phyloP scores from a whole-genome alignment of 1,139 yeast genomes.

The Nakaseomyces bracarensis region DNA sequence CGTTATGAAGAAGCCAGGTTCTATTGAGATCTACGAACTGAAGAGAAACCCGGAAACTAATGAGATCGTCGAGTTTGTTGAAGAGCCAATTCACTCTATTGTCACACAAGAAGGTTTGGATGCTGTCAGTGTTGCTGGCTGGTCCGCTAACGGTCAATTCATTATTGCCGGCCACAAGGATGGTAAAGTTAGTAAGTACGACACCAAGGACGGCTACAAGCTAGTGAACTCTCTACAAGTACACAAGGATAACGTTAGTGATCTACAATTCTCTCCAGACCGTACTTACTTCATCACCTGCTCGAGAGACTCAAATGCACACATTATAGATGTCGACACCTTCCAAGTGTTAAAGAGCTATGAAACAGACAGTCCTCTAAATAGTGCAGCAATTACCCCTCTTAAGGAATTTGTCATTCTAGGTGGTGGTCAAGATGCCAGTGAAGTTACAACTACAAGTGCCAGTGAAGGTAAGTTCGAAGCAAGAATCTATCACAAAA shows the following conservation, averaged over 20 bases:
- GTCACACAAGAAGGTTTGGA: conserved; percentile 50
- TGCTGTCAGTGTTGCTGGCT: conserved; percentile 74
- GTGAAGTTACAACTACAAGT: conserved; percentile 93
- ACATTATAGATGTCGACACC: conserved; percentile 68
- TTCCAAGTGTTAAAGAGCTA: conserved; percentile 66
- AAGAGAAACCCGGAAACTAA: conserved; percentile 38
- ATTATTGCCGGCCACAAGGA: conserved; percentile 85
- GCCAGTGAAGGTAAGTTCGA: conserved; percentile 95
- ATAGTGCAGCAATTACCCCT: conserved; percentile 92
- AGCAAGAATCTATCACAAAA: conserved; percentile 91
- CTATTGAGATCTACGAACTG: conserved; percentile 60
- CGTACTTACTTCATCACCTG: conserved; percentile 83
- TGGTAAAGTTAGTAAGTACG: conserved; percentile 76
- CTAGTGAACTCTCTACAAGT: conserved; percentile 49
- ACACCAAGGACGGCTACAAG: conserved; percentile 61
- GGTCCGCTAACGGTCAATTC: conserved; percentile 69
- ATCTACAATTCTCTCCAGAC: conserved; percentile 84
- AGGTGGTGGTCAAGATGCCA: conserved; percentile 99
- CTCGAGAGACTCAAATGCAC: conserved; percentile 87
- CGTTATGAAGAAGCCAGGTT: conserved; percentile 86
- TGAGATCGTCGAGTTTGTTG: conserved; percentile 29
- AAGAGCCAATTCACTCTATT: conserved; percentile 55
- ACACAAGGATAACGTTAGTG: conserved; percentile 77
- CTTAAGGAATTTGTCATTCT: conserved; percentile 82
- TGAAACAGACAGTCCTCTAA: conserved; percentile 88